Evolutionary conservation across 2,329 filamentous ascomycete species (phyloP), one percentile per base, ranked within the genome.

Genomic region (Chrysosporium queenslandicum): DNA sequence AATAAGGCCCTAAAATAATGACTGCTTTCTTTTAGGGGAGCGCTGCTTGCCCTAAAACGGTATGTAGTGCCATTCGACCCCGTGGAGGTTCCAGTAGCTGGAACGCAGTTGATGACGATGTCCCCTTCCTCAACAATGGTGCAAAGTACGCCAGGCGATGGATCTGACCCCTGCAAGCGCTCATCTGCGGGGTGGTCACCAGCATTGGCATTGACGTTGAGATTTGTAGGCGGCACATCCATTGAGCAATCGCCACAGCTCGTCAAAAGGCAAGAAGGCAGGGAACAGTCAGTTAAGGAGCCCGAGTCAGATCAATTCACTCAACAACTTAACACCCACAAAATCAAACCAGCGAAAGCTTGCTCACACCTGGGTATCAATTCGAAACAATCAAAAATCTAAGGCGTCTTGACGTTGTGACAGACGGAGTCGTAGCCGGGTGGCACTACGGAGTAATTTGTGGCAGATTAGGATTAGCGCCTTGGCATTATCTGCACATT

Each of bases 1-100:
- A 73, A 58, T 11, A 73, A 58, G 18, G 63, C 66, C 18, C 61
- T 55, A 47, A 72, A 73, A 40, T 72, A 73, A 4, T 63, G 62
- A 45, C 68, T 71, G 5, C 64, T 64, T 18, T 55, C 43, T 20
- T 58, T 63, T 12, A 73, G 58, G 34, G 56, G 56, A 3, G 60
- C 53, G 46, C 63, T 70, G 36, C 61, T 63, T 9, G 71, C 64
- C 50, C 62, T 63, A 62, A 70, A 71, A 21, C 58, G 57, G 53
- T 61, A 54, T 14, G 27, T 56, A 9, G 21, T 46, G 18, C 39
- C 47, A 16, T 52, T 37, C 14, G 56, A 51, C 16, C 48, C 37
- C 39, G 50, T 39, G 20, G 23, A 21, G 3, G 47, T 55, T 27
- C 50, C 18, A 30, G 37, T 16, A 42, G 43, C 8, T 53, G 56